Percentiles rank a stretch among this genome's conserved stretches.
phyloP scores from a whole-genome alignment of 225 moss, liverwort and hornwort genomes.

The Lunularia cruciata region DNA sequence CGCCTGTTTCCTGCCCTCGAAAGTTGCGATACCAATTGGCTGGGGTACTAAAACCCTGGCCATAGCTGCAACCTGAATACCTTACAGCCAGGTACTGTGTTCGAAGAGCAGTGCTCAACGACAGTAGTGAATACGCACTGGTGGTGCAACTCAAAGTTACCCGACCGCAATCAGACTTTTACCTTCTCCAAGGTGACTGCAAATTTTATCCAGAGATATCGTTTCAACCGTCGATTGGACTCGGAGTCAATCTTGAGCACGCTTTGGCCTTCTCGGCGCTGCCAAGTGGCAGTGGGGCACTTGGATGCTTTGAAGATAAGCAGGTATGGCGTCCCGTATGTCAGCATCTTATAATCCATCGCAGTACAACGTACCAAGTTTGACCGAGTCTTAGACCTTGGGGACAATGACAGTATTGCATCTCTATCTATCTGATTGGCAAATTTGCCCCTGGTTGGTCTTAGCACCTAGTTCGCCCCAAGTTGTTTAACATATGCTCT shows the following conservation, averaged over 20 bases:
- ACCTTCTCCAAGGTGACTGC: no score
- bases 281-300: slow-evolving; percentile 17
- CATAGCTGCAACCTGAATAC: background rate
- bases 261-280: background rate
- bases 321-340: no score
- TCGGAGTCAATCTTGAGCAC: background rate
- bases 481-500: no score
- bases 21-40: background rate
- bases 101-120: background rate
- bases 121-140: background rate
- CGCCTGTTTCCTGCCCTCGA: background rate
- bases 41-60: slow-evolving; percentile 8
- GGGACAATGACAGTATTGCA: no score
- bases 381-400: no score
- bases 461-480: no score
- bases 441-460: no score
- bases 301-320: slow-evolving; percentile 22
- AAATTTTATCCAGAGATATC: background rate
- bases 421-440: no score
- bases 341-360: no score
- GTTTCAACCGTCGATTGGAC: slow-evolving; percentile 8
- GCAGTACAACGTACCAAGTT: no score
- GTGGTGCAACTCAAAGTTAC: background rate
- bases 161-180: background rate
- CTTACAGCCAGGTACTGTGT: background rate